phyloP scores from a whole-genome alignment of 148 eudicot species.

The Dianthus caryophyllus region DNA sequence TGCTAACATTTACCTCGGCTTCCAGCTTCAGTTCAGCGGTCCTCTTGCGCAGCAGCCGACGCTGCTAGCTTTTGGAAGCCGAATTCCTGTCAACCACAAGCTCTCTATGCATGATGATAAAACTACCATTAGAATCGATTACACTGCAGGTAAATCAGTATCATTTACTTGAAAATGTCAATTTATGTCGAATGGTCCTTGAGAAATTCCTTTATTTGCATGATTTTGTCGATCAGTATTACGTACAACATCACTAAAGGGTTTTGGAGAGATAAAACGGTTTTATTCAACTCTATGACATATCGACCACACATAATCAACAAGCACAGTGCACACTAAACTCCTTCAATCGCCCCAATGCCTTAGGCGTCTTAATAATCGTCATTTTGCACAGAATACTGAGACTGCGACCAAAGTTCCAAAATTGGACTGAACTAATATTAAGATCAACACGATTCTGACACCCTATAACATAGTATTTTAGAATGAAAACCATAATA shows the following conservation, averaged over 20 bases:
- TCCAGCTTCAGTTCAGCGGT: conserved; percentile 60
- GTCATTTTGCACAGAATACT: too few species aligned
- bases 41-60: conserved; percentile 56
- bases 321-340: too few species aligned
- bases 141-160: conserved; percentile 48
- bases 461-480: neutral
- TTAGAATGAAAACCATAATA: neutral
- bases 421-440: too few species aligned
- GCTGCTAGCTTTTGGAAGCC: conserved; percentile 63
- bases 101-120: conserved; percentile 72
- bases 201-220: too few species aligned
- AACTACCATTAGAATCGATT: conserved; percentile 54
- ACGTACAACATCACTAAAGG: neutral
- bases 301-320: too few species aligned
- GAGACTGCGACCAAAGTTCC: too few species aligned
- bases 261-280: neutral
- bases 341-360: too few species aligned
- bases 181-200: neutral
- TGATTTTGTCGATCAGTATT: too few species aligned
- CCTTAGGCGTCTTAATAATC: too few species aligned
- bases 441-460: too few species aligned
- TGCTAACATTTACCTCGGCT: conserved; percentile 68
- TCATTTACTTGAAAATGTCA: neutral
- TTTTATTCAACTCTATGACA: neutral
- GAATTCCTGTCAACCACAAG: conserved; percentile 61